A percentile compares a stretch with the other conserved stretches of the same genome.
Evolutionary conservation across 106 monocot genomes (phyloP).

Genomic region (Apostasia shenzhenica): DNA sequence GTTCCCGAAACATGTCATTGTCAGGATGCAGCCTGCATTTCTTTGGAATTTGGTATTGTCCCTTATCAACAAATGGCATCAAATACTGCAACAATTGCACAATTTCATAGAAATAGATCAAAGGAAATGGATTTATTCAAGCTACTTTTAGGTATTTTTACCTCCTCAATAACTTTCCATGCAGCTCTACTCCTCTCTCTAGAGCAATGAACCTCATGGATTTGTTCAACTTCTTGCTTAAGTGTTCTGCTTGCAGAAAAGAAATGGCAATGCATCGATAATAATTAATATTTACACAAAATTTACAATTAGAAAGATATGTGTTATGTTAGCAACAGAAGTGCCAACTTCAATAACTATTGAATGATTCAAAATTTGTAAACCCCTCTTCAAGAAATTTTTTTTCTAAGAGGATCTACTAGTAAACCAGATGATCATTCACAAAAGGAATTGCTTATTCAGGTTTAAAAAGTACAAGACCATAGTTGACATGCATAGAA

Average conservation of each 20-base stretch:
- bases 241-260: constrained; percentile 28
- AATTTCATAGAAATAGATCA: constrained; percentile 2
- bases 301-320: not conserved
- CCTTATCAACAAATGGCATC: constrained; percentile 84
- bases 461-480: not conserved
- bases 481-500: not conserved
- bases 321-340: not conserved
- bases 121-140: not conserved
- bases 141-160: constrained; percentile 2
- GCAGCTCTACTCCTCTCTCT: constrained; percentile 92
- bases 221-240: constrained; percentile 33
- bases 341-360: not conserved
- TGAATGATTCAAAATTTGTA: not conserved
- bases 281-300: not conserved
- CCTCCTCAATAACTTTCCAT: constrained; percentile 86
- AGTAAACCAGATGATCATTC: too few relatives aligned
- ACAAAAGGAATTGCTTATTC: not conserved
- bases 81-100: constrained; percentile 63
- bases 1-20: constrained; percentile 98
- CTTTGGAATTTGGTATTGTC: constrained; percentile 57
- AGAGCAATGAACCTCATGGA: constrained; percentile 84
- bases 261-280: not conserved
- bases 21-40: constrained; percentile 79
- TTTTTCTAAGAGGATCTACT: not conserved
- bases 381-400: not conserved